Conservation (phyloP, 2,329 filamentous ascomycete genomes). For the Claviceps sp. region DNA sequence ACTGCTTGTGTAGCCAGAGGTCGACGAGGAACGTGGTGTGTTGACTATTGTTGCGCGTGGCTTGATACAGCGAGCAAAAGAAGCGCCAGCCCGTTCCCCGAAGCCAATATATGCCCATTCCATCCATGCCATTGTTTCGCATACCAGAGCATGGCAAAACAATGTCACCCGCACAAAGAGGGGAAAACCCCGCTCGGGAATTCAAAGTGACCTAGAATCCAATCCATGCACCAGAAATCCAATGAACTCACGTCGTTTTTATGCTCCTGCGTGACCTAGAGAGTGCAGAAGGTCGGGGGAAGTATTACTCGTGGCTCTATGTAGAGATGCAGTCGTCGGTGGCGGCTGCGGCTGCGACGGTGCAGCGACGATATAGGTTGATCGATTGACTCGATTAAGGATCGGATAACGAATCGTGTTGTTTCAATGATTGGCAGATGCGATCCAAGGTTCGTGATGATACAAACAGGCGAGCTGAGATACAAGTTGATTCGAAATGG, state of each 20-base stretch:
- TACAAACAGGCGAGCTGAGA: conserved; percentile 1
- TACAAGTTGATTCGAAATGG: conserved; percentile 3
- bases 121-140: conserved; percentile 5
- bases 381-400: neutral
- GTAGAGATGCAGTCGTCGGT: neutral
- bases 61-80: neutral
- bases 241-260: conserved; percentile 1
- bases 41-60: too few species aligned
- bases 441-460: neutral
- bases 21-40: too few species aligned
- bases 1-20: too few species aligned
- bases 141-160: conserved; percentile 2
- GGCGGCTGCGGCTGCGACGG: neutral
- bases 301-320: neutral
- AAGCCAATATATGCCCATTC: neutral
- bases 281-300: neutral
- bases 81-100: neutral
- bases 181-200: neutral
- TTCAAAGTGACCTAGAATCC: neutral
- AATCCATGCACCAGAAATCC: neutral
- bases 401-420: neutral
- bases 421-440: neutral
- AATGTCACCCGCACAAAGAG: conserved; percentile 3
- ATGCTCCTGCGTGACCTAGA: neutral
- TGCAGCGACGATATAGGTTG: neutral